Percentiles rank a stretch among this genome's conserved stretches.
phyloP scores from a whole-genome alignment of 2,329 filamentous ascomycete genomes.

The Botrytis aclada region DNA sequence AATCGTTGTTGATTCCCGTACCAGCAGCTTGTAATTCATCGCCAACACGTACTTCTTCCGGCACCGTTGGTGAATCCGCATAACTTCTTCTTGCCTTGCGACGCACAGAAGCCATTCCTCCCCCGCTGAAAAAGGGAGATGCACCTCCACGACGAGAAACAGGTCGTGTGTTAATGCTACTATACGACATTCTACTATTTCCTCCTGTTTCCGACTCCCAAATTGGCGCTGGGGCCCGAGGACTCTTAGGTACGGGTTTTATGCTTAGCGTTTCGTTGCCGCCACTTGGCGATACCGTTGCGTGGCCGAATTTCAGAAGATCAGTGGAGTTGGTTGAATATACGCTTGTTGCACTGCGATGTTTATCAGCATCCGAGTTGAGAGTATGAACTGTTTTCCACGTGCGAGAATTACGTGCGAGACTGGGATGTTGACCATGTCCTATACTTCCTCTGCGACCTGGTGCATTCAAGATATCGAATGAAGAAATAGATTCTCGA shows the following conservation, averaged over 20 bases:
- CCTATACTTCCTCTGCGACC: constrained; percentile 28
- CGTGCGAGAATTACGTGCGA: constrained; percentile 28
- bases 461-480: constrained; percentile 16
- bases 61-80: constrained; percentile 32
- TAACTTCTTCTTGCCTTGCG: constrained; percentile 27
- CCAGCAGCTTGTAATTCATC: constrained; percentile 19
- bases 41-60: constrained; percentile 26
- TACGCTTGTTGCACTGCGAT: constrained; percentile 24
- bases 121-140: constrained; percentile 35
- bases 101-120: constrained; percentile 17
- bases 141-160: constrained; percentile 30
- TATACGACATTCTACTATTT: constrained; percentile 14
- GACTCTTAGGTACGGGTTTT: constrained; percentile 20
- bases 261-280: constrained; percentile 20
- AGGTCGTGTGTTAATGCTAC: constrained; percentile 25
- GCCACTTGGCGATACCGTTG: constrained; percentile 28
- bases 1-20: constrained; percentile 22
- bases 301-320: constrained; percentile 12
- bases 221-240: constrained; percentile 16
- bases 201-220: constrained; percentile 15
- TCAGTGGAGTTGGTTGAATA: constrained; percentile 12
- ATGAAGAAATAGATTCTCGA: constrained; percentile 25
- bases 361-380: constrained; percentile 18
- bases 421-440: constrained; percentile 26
- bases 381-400: constrained; percentile 29